These are phyloP conservation scores for Tetrapisispora nanseiensis DNA, from an alignment of 805 yeast species.

Conservation along the genomic window DNA sequence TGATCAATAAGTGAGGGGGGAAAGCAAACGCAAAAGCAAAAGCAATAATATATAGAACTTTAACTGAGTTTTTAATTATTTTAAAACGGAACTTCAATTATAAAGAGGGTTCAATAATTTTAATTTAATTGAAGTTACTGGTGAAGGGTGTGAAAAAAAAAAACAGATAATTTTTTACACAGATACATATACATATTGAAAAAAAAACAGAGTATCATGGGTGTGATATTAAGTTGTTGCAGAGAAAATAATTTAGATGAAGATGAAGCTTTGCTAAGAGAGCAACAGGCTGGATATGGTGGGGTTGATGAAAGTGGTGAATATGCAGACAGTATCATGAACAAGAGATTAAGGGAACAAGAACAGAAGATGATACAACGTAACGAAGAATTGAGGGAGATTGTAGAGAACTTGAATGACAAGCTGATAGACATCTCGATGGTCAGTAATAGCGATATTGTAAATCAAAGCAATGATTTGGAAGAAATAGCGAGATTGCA, in stretches of 20 bases:
- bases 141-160: too few relatives aligned
- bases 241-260: conserved; percentile 13
- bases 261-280: conserved; percentile 21
- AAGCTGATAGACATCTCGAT: conserved; percentile 29
- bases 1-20: too few relatives aligned
- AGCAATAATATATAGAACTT: too few relatives aligned
- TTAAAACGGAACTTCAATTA: too few relatives aligned
- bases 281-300: conserved; percentile 22
- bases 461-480: conserved; percentile 9
- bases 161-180: too few relatives aligned
- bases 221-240: conserved; percentile 24
- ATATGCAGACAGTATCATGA: conserved; percentile 7
- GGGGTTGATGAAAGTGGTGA: conserved; percentile 7
- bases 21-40: too few relatives aligned
- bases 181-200: too few relatives aligned
- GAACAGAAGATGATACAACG: conserved; percentile 20
- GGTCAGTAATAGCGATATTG: conserved; percentile 30
- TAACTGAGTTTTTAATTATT: too few relatives aligned
- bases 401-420: conserved; percentile 28
- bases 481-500: background rate
- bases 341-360: conserved; percentile 16
- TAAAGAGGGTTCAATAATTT: too few relatives aligned
- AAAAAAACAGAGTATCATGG: conserved; percentile 13
- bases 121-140: too few relatives aligned
- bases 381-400: conserved; percentile 23